Evolutionary conservation across 176 grass and related monocot genomes (phyloP).

Genomic region (Pharus latifolius): DNA sequence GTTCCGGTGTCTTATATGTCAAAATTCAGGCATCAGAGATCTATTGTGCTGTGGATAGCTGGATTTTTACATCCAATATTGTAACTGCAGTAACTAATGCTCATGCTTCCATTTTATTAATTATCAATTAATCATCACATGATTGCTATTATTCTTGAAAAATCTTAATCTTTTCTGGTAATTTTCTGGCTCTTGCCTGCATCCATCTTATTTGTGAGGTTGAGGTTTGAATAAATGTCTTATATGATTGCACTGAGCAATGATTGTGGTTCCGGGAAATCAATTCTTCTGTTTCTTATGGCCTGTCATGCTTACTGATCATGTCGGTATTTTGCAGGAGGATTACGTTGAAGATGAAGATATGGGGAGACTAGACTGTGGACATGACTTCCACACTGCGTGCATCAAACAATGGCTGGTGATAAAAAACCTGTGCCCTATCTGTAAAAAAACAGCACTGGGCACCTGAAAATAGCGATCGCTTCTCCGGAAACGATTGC

Average conservation of each 20-base stretch:
- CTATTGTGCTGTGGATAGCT: too few species aligned
- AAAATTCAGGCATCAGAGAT: not conserved
- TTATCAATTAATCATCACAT: too few species aligned
- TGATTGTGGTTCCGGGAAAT: not conserved
- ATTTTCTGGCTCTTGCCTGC: too few species aligned
- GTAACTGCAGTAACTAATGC: too few species aligned
- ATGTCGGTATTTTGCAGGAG: slow-evolving; percentile 34
- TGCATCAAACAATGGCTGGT: slow-evolving; percentile 82
- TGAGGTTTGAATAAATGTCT: not conserved
- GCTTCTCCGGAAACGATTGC: not conserved
- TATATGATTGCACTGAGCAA: not conserved
- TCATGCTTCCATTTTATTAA: too few species aligned
- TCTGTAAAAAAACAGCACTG: slow-evolving; percentile 69
- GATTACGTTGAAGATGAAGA: slow-evolving; percentile 58
- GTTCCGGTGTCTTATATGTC: too few species aligned
- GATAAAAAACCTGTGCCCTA: slow-evolving; percentile 76
- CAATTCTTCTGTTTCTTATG: not conserved
- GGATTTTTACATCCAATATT: too few species aligned
- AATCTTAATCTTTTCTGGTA: too few species aligned
- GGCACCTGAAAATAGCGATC: slow-evolving; percentile 7
- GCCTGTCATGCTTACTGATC: not conserved
- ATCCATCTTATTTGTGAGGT: not conserved
- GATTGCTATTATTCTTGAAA: too few species aligned
- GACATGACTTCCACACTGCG: slow-evolving; percentile 57
- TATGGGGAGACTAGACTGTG: slow-evolving; percentile 62